Percentiles rank a stretch among this genome's conserved stretches.
These are phyloP conservation scores for Mycotypha africana DNA, from an alignment of 371 early-diverging fungal species.

Conservation along the genomic window DNA sequence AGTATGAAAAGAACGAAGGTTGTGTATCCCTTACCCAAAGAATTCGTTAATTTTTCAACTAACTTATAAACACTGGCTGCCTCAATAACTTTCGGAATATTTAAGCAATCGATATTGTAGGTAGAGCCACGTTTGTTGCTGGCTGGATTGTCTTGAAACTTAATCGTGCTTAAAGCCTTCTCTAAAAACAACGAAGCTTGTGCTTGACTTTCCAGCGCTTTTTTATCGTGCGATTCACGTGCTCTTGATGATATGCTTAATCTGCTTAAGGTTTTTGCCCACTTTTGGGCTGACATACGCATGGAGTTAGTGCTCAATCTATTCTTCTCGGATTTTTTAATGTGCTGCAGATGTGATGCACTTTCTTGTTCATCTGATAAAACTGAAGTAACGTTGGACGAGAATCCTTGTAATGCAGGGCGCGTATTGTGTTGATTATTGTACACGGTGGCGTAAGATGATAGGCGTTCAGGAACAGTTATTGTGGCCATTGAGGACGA, in stretches of 20 bases:
- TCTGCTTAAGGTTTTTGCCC: conserved; percentile 12
- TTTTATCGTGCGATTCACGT: no score
- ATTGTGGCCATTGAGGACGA: conserved; percentile 33
- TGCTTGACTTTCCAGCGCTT: no score
- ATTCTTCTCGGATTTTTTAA: conserved; percentile 1
- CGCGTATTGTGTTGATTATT: conserved; percentile 14
- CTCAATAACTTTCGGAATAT: conserved; percentile 45
- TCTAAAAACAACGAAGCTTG: no score
- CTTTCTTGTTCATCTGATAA: background rate
- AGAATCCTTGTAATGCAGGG: conserved; percentile 26
- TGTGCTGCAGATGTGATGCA: no score
- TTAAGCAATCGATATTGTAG: background rate
- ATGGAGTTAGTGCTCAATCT: background rate
- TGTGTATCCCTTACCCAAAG: conserved; percentile 27
- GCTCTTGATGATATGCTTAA: no score
- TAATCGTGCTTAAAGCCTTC: no score
- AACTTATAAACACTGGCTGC: conserved; percentile 61
- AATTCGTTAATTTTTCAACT: conserved; percentile 55
- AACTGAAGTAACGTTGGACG: conserved; percentile 28
- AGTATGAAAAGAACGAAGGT: background rate
- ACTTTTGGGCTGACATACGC: no score
- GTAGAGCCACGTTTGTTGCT: background rate
- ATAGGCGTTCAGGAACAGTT: conserved; percentile 12
- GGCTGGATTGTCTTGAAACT: no score
- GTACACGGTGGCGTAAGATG: conserved; percentile 17